A percentile compares a stretch with the other conserved stretches of the same genome.
Evolutionary conservation across 192 early-diverging fungal species (phyloP).

Genomic region (Dissophora ornata): DNA sequence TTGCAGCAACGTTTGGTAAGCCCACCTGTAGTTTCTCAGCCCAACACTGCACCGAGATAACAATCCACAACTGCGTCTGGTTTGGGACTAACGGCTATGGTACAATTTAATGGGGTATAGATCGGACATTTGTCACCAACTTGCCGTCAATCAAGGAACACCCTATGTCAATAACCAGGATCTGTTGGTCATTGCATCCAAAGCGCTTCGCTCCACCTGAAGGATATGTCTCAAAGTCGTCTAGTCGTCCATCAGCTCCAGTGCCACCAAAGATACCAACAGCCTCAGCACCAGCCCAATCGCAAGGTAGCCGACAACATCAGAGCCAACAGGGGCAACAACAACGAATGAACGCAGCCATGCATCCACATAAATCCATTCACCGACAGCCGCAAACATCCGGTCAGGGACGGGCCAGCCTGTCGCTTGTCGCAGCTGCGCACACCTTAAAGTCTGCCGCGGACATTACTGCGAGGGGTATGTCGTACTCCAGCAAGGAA

Average conservation of each 20-base stretch:
- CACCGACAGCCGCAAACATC: no score
- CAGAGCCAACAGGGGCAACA: no score
- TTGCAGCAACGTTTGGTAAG: slow-evolving; percentile 72
- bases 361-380: no score
- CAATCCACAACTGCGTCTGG: no score
- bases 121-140: slow-evolving; percentile 67
- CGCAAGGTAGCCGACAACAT: not conserved
- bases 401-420: no score
- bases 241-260: not conserved
- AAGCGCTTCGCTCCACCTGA: slow-evolving; percentile 32
- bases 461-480: no score
- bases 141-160: slow-evolving; percentile 54
- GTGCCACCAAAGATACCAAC: not conserved
- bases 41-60: not conserved
- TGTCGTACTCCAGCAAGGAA: no score
- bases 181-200: slow-evolving; percentile 57
- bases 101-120: no score
- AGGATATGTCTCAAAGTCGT: slow-evolving; percentile 3
- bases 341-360: no score
- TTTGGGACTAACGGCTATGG: no score
- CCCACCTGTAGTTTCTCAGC: not conserved
- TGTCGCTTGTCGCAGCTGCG: no score
- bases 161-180: slow-evolving; percentile 41
- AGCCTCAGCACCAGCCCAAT: not conserved
- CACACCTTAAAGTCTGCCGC: no score